Conservation (phyloP, 139 green algal genomes). For the Astrephomene gubernaculifera region DNA sequence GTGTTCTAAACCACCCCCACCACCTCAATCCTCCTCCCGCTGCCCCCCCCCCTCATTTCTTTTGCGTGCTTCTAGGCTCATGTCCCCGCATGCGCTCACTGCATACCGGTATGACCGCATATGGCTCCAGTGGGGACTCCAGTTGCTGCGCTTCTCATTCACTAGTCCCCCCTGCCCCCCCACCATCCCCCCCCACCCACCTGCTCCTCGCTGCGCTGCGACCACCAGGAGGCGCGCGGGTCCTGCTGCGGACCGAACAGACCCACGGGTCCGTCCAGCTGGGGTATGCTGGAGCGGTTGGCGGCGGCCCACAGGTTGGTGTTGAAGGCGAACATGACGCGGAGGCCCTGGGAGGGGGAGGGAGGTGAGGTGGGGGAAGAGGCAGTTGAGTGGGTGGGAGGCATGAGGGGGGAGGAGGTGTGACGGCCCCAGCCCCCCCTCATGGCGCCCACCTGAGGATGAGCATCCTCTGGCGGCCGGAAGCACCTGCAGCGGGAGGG, state of each 20-base stretch:
- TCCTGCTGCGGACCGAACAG: slow-evolving; percentile 32
- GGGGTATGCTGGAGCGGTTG: not conserved
- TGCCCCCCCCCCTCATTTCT: no score
- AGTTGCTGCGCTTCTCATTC: no score
- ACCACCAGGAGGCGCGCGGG: not conserved
- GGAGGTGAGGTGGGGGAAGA: not conserved
- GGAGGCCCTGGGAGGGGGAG: slow-evolving; percentile 16
- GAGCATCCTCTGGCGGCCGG: slow-evolving; percentile 1
- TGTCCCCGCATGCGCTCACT: no score
- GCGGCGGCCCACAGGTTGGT: slow-evolving; percentile 42
- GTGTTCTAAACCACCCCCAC: no score
- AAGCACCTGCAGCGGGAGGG: not conserved
- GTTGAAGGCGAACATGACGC: slow-evolving; percentile 38
- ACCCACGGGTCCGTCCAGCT: slow-evolving; percentile 24
- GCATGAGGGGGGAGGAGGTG: not conserved
- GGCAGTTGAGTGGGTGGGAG: not conserved
- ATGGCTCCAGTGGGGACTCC: no score
- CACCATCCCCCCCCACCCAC: not conserved
- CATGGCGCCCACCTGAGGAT: not conserved
- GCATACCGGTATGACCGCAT: no score
- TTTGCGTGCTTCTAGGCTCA: no score
- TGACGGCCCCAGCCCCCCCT: not conserved
- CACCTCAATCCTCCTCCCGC: no score
- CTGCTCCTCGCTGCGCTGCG: not conserved
- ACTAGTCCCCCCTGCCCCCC: no score